Evolutionary conservation across 2,329 filamentous ascomycete species (phyloP), one percentile per base, ranked within the genome.

Genomic region (Xylariaceae sp.): DNA sequence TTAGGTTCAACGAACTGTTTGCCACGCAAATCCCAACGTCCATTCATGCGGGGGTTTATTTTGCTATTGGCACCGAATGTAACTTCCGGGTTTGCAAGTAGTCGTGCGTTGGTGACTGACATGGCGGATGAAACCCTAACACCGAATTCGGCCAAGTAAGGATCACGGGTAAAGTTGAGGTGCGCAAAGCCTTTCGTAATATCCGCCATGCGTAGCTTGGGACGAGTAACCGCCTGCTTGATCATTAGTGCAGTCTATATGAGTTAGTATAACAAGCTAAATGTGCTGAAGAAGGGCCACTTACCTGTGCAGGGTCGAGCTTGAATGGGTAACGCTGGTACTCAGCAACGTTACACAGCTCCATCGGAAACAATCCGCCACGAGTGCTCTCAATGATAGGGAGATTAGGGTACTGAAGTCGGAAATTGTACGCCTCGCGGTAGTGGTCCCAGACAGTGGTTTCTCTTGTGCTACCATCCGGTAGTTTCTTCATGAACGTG

Each of bases 21-120:
- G 26, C 87, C 87, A 36, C 91, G 87, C 9, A 98, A 79, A 71
- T 96, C 91, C 95, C 95, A 99, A 21, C 92, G 88, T 29, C 94
- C 95, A 26, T 76, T 74, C 16, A 82, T 83, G 17, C 84, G 82
- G 2, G 91, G 90, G 53, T 87, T 85, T 4, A 79, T 76, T 16
- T 78, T 76, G 12, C 77, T 78, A 23, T 77, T 81, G 1, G 77
- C 51, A 5, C 46, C 84, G 68, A 92, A 97, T 37, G 86, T 78
- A 8, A 98, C 84, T 23, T 83, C 80, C 0, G 95, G 94, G 3
- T 87, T 82, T 0, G 81, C 79, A 0, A 99, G 78, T 0, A 97
- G 71, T 2, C 87, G 85, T 17, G 89, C 94, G 51, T 89, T 83
- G 0, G 87, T 87, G 58, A 76, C 78, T 3, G 90, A 79, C 77